phyloP scores from a whole-genome alignment of 2,329 filamentous ascomycete species.

The Coleophoma eucalyptorum region DNA sequence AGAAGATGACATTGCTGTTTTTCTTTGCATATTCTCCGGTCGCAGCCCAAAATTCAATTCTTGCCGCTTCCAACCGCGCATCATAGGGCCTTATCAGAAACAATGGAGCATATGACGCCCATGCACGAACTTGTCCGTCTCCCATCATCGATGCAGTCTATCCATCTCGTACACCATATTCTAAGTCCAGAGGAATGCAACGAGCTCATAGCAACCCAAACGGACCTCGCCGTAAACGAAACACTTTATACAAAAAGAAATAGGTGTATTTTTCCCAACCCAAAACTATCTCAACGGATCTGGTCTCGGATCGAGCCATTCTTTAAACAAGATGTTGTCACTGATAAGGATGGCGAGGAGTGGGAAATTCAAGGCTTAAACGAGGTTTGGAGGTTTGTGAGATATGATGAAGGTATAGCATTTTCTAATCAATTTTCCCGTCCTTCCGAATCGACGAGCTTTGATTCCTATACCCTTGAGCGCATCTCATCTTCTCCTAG shows the following conservation, averaged over 20 bases:
- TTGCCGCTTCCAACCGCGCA: too few species aligned
- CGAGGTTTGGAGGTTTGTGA: constrained; percentile 11
- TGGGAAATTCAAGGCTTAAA: constrained; percentile 11
- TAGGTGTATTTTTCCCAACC: constrained; percentile 3
- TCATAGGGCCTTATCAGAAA: too few species aligned
- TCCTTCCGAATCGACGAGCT: too few species aligned
- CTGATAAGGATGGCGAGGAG: constrained; percentile 9
- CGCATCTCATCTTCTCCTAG: background rate
- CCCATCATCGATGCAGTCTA: too few species aligned
- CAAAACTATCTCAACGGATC: background rate
- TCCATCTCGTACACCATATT: background rate
- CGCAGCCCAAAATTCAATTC: too few species aligned
- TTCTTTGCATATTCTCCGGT: too few species aligned
- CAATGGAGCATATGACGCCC: too few species aligned
- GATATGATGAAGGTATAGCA: constrained; percentile 8
- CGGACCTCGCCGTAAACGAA: background rate
- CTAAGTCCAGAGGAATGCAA: background rate
- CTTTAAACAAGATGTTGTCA: constrained; percentile 2
- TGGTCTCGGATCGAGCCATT: constrained; percentile 5
- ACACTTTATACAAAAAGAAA: background rate
- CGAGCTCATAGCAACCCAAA: background rate
- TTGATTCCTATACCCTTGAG: too few species aligned
- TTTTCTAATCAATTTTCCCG: too few species aligned
- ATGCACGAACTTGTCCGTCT: too few species aligned
- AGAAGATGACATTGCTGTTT: too few species aligned